These are phyloP conservation scores for Penicillium concentricum DNA, from an alignment of 2,329 filamentous ascomycete genomes.

Conservation along the genomic window DNA sequence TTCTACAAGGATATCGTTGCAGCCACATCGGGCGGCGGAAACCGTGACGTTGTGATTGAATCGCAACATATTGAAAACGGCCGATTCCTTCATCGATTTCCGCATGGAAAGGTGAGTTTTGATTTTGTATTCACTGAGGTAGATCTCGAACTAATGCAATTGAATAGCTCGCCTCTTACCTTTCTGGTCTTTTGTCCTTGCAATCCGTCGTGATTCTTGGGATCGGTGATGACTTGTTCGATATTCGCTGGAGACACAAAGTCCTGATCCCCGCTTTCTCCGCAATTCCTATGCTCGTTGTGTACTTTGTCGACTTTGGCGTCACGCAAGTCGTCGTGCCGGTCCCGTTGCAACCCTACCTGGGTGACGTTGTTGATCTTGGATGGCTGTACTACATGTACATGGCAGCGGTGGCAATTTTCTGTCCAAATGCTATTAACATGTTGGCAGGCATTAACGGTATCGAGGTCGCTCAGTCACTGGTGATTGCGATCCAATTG, in stretches of 20 bases:
- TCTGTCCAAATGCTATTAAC: conserved; percentile 98
- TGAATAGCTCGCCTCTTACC: conserved; percentile 80
- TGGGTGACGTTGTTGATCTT: conserved; percentile 82
- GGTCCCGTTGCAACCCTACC: conserved; percentile 75
- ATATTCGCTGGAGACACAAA: conserved; percentile 98
- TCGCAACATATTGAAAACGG: conserved; percentile 74
- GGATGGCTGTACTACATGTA: conserved; percentile 87
- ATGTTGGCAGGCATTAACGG: conserved; percentile 99
- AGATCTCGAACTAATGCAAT: conserved; percentile 3
- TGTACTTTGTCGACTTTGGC: conserved; percentile 98
- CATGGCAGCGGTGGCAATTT: conserved; percentile 95
- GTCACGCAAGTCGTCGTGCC: conserved; percentile 95
- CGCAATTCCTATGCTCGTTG: conserved; percentile 86
- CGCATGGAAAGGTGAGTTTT: conserved; percentile 76
- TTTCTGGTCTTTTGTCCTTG: conserved; percentile 89
- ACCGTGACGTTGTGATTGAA: conserved; percentile 79
- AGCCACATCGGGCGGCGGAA: conserved; percentile 89
- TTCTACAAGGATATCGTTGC: conserved; percentile 98
- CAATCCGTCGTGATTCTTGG: conserved; percentile 89
- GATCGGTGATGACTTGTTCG: conserved; percentile 92
- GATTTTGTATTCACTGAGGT: neutral
- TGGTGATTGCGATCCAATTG: conserved; percentile 83
- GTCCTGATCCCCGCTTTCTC: conserved; percentile 96
- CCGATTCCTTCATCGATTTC: conserved; percentile 84
- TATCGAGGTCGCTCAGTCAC: conserved; percentile 90